phyloP scores from a whole-genome alignment of 495 filamentous ascomycete genomes.

The Evernia prunastri region DNA sequence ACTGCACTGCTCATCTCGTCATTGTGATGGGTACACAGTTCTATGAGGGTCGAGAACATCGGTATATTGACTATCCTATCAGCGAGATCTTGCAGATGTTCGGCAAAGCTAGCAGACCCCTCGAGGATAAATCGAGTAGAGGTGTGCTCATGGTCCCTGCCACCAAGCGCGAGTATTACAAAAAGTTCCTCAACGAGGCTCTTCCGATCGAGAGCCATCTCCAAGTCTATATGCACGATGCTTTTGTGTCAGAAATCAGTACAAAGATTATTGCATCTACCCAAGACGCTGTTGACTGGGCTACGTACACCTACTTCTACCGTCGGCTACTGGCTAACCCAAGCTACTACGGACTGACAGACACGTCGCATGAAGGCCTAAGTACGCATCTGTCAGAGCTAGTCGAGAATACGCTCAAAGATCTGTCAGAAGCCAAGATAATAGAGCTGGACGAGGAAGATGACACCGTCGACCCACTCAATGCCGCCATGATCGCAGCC shows the following conservation, averaged over 20 bases:
- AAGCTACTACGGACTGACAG: conserved; percentile 87
- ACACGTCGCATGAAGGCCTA: conserved; percentile 85
- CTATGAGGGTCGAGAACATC: conserved; percentile 93
- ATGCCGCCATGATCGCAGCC: conserved; percentile 94
- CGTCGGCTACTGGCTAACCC: conserved; percentile 93
- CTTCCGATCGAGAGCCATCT: conserved; percentile 93
- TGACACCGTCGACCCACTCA: conserved; percentile 80
- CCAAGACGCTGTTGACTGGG: conserved; percentile 97
- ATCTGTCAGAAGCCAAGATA: conserved; percentile 88
- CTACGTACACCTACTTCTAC: conserved; percentile 98
- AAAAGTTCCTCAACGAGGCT: conserved; percentile 96
- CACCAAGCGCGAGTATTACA: conserved; percentile 94
- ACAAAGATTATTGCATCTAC: conserved; percentile 88
- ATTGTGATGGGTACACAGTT: conserved; percentile 99
- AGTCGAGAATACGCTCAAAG: conserved; percentile 87
- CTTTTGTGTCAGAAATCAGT: conserved; percentile 94
- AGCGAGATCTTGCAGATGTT: conserved; percentile 99
- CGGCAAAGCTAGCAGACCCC: conserved; percentile 76
- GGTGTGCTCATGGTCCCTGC: conserved; percentile 92
- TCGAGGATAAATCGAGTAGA: conserved; percentile 71
- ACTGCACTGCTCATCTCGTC: conserved; percentile 80
- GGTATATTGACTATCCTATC: conserved; percentile 94
- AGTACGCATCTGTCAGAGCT: conserved; percentile 93
- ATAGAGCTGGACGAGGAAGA: conserved; percentile 97
- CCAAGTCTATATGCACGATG: conserved; percentile 84